phyloP scores from a whole-genome alignment of 2,329 filamentous ascomycete genomes.

The Ascomycota sp. region DNA sequence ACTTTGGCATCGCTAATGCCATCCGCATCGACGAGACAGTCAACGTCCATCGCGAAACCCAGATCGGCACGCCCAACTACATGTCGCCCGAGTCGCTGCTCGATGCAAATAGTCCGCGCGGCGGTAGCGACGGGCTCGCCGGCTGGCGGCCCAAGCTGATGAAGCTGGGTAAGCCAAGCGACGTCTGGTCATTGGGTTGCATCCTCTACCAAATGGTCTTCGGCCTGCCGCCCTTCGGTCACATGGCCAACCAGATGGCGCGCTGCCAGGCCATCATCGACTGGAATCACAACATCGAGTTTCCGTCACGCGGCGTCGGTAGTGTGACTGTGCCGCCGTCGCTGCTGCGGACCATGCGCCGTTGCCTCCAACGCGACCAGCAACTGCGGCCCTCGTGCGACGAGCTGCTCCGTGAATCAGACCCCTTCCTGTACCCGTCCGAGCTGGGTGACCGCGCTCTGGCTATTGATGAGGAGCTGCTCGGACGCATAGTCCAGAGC shows the following conservation, averaged over 20 bases:
- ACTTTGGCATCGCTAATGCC: slow-evolving; percentile 95
- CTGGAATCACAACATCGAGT: slow-evolving; percentile 53
- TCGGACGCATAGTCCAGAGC: slow-evolving; percentile 41
- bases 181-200: slow-evolving; percentile 90
- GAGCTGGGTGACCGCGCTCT: slow-evolving; percentile 33
- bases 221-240: slow-evolving; percentile 83
- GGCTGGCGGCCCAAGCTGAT: slow-evolving; percentile 48
- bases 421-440: slow-evolving; percentile 43
- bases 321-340: slow-evolving; percentile 37
- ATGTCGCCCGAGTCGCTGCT: slow-evolving; percentile 93
- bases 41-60: slow-evolving; percentile 88
- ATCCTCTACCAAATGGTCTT: slow-evolving; percentile 98
- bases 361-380: slow-evolving; percentile 42
- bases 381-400: slow-evolving; percentile 42
- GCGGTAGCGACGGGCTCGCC: slow-evolving; percentile 20
- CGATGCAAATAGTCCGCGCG: slow-evolving; percentile 54
- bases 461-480: slow-evolving; percentile 40
- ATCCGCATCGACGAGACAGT: slow-evolving; percentile 91
- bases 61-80: slow-evolving; percentile 93
- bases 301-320: slow-evolving; percentile 48
- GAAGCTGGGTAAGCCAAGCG: slow-evolving; percentile 88
- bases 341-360: slow-evolving; percentile 38
- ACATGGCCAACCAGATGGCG: slow-evolving; percentile 72
- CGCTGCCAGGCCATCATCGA: slow-evolving; percentile 77
- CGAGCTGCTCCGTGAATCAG: slow-evolving; percentile 35